Base-by-base conservation (phyloP, 177 flowering plant genomes). In the Vitis hybrid region DNA sequence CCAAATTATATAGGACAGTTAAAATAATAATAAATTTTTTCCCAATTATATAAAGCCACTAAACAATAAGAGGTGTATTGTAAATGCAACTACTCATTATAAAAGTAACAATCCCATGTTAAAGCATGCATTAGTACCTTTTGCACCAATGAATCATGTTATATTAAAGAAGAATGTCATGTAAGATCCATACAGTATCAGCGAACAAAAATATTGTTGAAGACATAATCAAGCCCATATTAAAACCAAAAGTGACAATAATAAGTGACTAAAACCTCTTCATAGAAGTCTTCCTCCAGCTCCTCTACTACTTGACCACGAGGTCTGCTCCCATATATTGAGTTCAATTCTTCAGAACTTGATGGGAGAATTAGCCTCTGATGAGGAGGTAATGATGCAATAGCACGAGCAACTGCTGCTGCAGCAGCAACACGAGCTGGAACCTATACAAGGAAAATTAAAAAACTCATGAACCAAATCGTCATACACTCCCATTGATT, bases 371-470 rank as follows among this genome's bases (percentile, higher is more conserved):
- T 82, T 64, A 73, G 68, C 71, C 92, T 85, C 74, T 94, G 93
- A 75, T 96, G 90, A 45, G 98, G 94, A 56, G 98, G 97, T 50
- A 96, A 77, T 55, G 90, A 87, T 39, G 97, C 92, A 78, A 96
- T 83, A 71, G 89, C 96, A 69, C 97, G 92, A 59, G 99, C 99
- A 65, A 92, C 91, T 73, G 87, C 95, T 55, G 99, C 99, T 22
- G 99, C 99, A 8, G 98, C 97, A 15, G 86, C 97, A 56, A 94
- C 99, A 69, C 98, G 89, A 29, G 87, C 94, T 45, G 98, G 98
- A 75, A 94, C 94, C 99, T 96, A 79, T 18, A 73, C 18, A 59
- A 66, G 16, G 11, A 62, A 60, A 71, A 51, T 39, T 51, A 50
- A 61, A 64, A 15, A 60, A 63, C 51, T 53, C 5, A 59, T n/a